Evolutionary conservation across 2,329 filamentous ascomycete genomes (phyloP).

Genomic region (Colletotrichum sp.): DNA sequence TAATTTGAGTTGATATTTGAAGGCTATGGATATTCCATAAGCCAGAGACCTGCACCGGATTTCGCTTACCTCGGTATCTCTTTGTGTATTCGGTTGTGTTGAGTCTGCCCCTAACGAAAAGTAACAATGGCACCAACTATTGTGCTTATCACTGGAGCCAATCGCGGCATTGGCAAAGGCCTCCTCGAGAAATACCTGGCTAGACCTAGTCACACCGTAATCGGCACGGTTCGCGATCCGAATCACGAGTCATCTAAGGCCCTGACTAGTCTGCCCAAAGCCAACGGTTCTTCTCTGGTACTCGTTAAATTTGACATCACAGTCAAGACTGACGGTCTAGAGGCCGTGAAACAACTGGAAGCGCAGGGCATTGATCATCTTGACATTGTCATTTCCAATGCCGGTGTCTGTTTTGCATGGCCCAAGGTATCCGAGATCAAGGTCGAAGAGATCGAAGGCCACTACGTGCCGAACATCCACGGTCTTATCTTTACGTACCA

Average conservation of each 20-base stretch:
- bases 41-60: background rate
- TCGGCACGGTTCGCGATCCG: slow-evolving; percentile 41
- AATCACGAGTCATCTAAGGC: slow-evolving; percentile 25
- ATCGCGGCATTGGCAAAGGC: slow-evolving; percentile 40
- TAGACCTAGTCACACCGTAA: slow-evolving; percentile 59
- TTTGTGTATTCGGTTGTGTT: background rate
- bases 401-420: slow-evolving; percentile 41
- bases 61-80: background rate
- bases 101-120: background rate
- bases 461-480: slow-evolving; percentile 35
- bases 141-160: slow-evolving; percentile 41
- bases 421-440: slow-evolving; percentile 35
- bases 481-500: slow-evolving; percentile 49
- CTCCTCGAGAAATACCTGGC: slow-evolving; percentile 41
- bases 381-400: slow-evolving; percentile 59
- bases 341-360: slow-evolving; percentile 35
- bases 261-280: slow-evolving; percentile 40
- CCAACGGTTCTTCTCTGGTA: slow-evolving; percentile 38
- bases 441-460: slow-evolving; percentile 37
- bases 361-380: slow-evolving; percentile 42
- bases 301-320: slow-evolving; percentile 46
- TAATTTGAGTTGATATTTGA: background rate
- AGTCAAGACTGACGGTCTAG: slow-evolving; percentile 33
- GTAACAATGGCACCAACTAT: background rate
- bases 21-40: too few species aligned